Evolutionary conservation across 305 asterid genomes (phyloP).

Genomic region (Coffea humblotiana): DNA sequence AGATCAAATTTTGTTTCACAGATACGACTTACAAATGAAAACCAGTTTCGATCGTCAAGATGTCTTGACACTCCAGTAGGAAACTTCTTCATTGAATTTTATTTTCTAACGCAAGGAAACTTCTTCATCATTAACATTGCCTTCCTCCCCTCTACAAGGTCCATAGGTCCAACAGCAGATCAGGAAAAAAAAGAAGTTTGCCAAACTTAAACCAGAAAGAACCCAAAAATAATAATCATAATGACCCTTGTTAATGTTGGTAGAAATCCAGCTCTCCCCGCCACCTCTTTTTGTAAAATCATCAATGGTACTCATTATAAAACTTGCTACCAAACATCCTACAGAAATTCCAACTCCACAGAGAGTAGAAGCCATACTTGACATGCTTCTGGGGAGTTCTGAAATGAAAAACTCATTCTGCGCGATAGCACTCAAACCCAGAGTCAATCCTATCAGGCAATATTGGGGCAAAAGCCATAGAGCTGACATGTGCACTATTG

Average conservation of each 20-base stretch:
- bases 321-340: constrained; percentile 50
- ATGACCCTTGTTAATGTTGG: constrained; percentile 56
- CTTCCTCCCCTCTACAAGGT: constrained; percentile 34
- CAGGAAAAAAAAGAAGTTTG: constrained; percentile 43
- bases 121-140: background rate
- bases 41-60: no score
- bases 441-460: constrained; percentile 46
- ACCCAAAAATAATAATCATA: constrained; percentile 62
- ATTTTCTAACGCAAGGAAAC: background rate
- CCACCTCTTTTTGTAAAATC: constrained; percentile 31
- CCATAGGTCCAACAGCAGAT: constrained; percentile 56
- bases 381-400: constrained; percentile 65
- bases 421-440: constrained; percentile 51
- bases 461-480: constrained; percentile 63
- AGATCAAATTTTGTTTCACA: no score
- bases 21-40: no score
- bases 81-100: no score
- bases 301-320: constrained; percentile 39
- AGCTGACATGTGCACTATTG: constrained; percentile 47
- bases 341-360: constrained; percentile 44
- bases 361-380: constrained; percentile 53
- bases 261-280: constrained; percentile 59
- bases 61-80: no score
- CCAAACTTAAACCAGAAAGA: constrained; percentile 42
- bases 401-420: constrained; percentile 59